phyloP scores from a whole-genome alignment of 2,329 filamentous ascomycete species.

The Calonectria pteridis region DNA sequence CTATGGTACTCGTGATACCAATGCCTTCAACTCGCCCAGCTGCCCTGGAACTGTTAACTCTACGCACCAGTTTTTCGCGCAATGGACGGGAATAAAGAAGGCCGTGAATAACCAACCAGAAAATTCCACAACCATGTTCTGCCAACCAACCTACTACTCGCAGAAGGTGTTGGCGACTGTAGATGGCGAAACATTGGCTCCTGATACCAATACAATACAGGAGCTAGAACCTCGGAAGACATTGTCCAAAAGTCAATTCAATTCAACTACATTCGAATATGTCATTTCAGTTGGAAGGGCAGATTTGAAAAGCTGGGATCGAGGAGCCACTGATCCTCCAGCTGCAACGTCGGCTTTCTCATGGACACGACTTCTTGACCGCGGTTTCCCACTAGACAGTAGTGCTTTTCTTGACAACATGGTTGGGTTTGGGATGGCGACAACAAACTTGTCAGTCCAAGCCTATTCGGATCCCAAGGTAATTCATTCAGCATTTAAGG shows the following conservation, averaged over 20 bases:
- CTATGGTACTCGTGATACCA: constrained; percentile 47
- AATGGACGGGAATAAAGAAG: constrained; percentile 29
- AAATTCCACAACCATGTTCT: constrained; percentile 55
- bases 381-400: not conserved
- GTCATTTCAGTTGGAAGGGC: constrained; percentile 46
- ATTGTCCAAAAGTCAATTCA: constrained; percentile 44
- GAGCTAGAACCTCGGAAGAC: constrained; percentile 26
- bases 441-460: not conserved
- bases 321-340: constrained; percentile 39
- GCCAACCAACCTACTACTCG: constrained; percentile 58
- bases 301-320: not conserved
- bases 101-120: constrained; percentile 4
- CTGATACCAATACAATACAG: constrained; percentile 12
- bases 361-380: constrained; percentile 25
- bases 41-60: constrained; percentile 49
- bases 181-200: not conserved
- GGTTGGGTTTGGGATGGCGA: constrained; percentile 50
- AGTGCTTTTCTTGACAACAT: constrained; percentile 44
- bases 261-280: constrained; percentile 50
- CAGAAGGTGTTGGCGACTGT: constrained; percentile 59
- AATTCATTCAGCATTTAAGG: constrained; percentile 34
- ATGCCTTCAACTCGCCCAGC: constrained; percentile 44
- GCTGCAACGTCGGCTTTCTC: constrained; percentile 42
- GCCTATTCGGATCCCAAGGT: constrained; percentile 28
- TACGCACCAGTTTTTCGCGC: constrained; percentile 53